Base-by-base conservation (phyloP, 495 filamentous ascomycete genomes). In the Amphirosellinia nigrospora region DNA sequence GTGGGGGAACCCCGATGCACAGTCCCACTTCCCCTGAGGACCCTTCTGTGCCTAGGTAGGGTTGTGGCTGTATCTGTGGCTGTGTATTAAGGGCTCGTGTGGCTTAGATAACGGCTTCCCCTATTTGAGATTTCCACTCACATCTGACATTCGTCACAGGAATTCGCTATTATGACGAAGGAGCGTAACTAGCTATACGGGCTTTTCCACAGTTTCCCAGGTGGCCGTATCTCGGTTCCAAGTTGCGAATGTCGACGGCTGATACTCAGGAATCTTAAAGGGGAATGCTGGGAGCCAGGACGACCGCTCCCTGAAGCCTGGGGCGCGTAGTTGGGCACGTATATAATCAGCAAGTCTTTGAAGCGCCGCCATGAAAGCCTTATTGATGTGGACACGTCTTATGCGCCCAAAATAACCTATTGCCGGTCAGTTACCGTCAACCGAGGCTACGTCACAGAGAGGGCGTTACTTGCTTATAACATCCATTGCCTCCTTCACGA, bases 11-110 rank as follows among this genome's bases (percentile, higher is more conserved):
- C n/a, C n/a, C n/a, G n/a, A n/a, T n/a, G n/a, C n/a, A 36, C 55
- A 21, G 55, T 36, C 21, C 55, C 55, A 58, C 55, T 58, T 36
- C 55, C 55, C 55, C 55, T 58, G 55, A 48, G 45, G 21, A n/a
- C 21, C 45, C 45, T 53, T 46, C 45, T 46, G n/a, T n/a, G n/a
- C n/a, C n/a, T n/a, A n/a, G n/a, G n/a, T n/a, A 21, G 6, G 21
- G 66, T 86, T 87, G 74, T 88, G 85, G 68, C 80, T 85, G 71
- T 87, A 86, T 32, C 86, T 87, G 74, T 88, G 85, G 68, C 80
- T 85, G 71, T 87, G 86, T 32, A 87, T 86, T 5, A 81, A 77
- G 23, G 82, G 78, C 36, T 83, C 80, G 66, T 86, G 84, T 11
- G 85, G 83, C 4, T 75, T 86, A 84, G 68, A 86, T 88, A 7